Conservation (phyloP, 768 basidiomycete genomes). For the Leccinum barrowsii region DNA sequence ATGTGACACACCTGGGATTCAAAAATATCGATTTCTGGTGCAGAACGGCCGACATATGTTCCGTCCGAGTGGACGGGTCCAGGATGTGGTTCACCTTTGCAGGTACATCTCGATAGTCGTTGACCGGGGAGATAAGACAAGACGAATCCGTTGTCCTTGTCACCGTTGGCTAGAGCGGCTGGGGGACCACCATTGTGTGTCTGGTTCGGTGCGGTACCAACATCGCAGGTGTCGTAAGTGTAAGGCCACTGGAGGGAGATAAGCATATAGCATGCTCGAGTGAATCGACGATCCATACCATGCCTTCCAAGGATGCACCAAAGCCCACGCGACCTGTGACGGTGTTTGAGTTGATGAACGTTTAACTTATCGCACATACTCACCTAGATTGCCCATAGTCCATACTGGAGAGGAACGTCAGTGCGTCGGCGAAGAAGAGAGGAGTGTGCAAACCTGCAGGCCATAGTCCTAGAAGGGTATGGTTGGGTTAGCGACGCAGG, state of each 20-base stretch:
- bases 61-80: conserved; percentile 79
- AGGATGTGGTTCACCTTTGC: conserved; percentile 80
- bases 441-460: conserved; percentile 45
- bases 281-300: conserved; percentile 41
- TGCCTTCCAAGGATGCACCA: conserved; percentile 82
- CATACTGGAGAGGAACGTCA: conserved; percentile 41
- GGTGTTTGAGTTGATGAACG: background rate
- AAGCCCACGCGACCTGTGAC: conserved; percentile 73
- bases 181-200: conserved; percentile 61
- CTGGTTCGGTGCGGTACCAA: conserved; percentile 91
- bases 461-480: conserved; percentile 53
- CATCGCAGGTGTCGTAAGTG: conserved; percentile 82
- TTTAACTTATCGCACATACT: conserved; percentile 4
- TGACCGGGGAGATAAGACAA: conserved; percentile 89
- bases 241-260: conserved; percentile 63
- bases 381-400: conserved; percentile 78
- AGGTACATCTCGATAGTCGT: conserved; percentile 84
- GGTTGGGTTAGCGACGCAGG: background rate
- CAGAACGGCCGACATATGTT: conserved; percentile 72
- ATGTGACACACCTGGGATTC: conserved; percentile 63
- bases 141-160: conserved; percentile 44
- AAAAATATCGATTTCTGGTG: conserved; percentile 90
- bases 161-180: conserved; percentile 61
- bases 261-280: conserved; percentile 1
- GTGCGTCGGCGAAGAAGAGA: background rate